Evolutionary conservation across 2,329 filamentous ascomycete species (phyloP), one percentile per base, ranked within the genome.

Genomic region (Sporothrix inflata): DNA sequence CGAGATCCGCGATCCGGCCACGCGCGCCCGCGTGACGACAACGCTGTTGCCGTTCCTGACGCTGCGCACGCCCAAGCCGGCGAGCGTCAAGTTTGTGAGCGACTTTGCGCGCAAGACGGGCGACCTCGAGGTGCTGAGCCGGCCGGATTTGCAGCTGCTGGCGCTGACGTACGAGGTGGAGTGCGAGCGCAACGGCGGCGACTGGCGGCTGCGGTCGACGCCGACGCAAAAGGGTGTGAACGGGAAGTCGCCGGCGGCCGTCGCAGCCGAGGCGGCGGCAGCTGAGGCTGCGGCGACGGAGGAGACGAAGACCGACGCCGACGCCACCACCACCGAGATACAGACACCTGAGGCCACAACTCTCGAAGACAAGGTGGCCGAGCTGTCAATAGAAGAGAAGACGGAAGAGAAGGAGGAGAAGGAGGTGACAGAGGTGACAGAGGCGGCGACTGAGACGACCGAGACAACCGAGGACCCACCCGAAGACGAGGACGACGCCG

Each of bases 131-230:
- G 95, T 98, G 0, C 84, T 99, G 73, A 98, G 94, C 82, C 90
- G 88, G 79, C 92, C 94, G 1, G 96, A 99, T 89, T 84, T 98
- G 74, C 92, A 97, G 76, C 87, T 99, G 53, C 84, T 98, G 78
- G 96, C 95, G 9, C 84, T 99, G 71, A 92, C 94, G 0, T 98
- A 98, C 80, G 96, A 99, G 80, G 80, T 98, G n/a, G 95, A 98
- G 78, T 92, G 93, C 77, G 94, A 98, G 84, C 86, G 91, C 73
- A 97, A 97, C 79, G 89, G 90, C n/a, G 94, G 94, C 1, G 91
- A 97, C 79, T 97, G 93, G 92, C 88, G 94, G 73, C 78, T 98
- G 80, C 87, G 94, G 74, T 92, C 88, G 72, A 87, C 88, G 3
- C 95, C 95, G 0, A 92, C 90, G 0, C 94, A 97, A 80, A 94